Evolutionary conservation across 139 green algal genomes (phyloP), one percentile per base, ranked within the genome.

Genomic region (Marvania coccoides): DNA sequence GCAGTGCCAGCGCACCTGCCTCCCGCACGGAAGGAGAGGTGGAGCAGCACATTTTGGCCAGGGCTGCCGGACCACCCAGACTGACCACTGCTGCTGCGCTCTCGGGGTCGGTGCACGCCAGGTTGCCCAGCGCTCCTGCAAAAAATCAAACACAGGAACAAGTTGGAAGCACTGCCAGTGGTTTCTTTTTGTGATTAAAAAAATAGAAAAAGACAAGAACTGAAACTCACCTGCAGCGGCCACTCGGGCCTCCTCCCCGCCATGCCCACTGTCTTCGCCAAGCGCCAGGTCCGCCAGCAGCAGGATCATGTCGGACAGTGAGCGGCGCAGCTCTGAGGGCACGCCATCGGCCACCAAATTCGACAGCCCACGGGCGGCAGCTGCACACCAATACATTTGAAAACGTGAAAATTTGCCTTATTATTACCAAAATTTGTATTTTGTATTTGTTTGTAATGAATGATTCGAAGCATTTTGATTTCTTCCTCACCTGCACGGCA

Each of bases 351-450:
- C 8, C 9, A 59, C 29, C n/a, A 74, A 53, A 61, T 74, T 74
- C 55, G 59, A 72, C n/a, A 74, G 67, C 2, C 55, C 67, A 2
- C 67, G 67, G 23, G 67, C 67, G 2, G 67, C 67, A 60, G 59
- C 67, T 56, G 48, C 12, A n/a, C n/a, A n/a, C n/a, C n/a, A n/a
- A n/a, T n/a, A 9, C 38, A 12, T n/a, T 12, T 46, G 38, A 9
- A 46, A n/a, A n/a, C n/a, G n/a, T n/a, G n/a, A n/a, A n/a, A n/a
- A n/a, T n/a, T n/a, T n/a, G n/a, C n/a, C n/a, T n/a, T n/a, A n/a
- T n/a, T n/a, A n/a, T n/a, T n/a, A n/a, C n/a, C n/a, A n/a, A n/a
- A n/a, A n/a, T n/a, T n/a, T n/a, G n/a, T n/a, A n/a, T n/a, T n/a
- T n/a, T n/a, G n/a, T n/a, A n/a, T n/a, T n/a, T n/a, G n/a, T n/a